phyloP scores from a whole-genome alignment of 2,329 filamentous ascomycete species.

The Monilinia fructigena region DNA sequence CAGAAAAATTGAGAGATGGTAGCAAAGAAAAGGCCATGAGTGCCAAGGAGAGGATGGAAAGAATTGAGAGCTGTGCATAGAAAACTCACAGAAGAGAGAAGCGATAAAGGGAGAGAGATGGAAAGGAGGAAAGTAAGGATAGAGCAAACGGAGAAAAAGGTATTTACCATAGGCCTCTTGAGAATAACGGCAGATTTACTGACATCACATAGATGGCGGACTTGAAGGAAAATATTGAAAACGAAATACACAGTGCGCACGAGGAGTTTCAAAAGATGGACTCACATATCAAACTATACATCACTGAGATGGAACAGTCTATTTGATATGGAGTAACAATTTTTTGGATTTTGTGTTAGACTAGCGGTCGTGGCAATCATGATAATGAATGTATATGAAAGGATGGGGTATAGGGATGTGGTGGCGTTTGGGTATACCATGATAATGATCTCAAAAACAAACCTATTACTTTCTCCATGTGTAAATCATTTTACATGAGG shows the following conservation, averaged over 20 bases:
- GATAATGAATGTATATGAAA: slow-evolving; percentile 21
- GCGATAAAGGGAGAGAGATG: slow-evolving; percentile 86
- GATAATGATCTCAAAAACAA: slow-evolving; percentile 34
- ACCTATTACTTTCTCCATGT: background rate
- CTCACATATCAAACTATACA: slow-evolving; percentile 94
- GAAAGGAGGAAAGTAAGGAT: slow-evolving; percentile 90
- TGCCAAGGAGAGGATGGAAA: slow-evolving; percentile 89
- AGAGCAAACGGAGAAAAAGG: slow-evolving; percentile 98
- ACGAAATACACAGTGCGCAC: slow-evolving; percentile 83
- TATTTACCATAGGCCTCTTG: slow-evolving; percentile 44
- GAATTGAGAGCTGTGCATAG: slow-evolving; percentile 78
- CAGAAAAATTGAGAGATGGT: slow-evolving; percentile 76
- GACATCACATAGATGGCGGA: slow-evolving; percentile 74
- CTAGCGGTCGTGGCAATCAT: slow-evolving; percentile 21
- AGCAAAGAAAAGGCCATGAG: slow-evolving; percentile 77
- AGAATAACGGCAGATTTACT: slow-evolving; percentile 8
- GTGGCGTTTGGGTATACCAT: slow-evolving; percentile 40
- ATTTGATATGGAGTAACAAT: slow-evolving; percentile 36
- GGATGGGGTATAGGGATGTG: slow-evolving; percentile 5
- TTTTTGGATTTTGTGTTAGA: slow-evolving; percentile 26
- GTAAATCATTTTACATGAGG: background rate
- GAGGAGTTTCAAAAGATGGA: slow-evolving; percentile 98
- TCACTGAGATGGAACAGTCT: slow-evolving; percentile 97
- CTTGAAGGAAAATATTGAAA: slow-evolving; percentile 95
- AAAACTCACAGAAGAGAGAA: slow-evolving; percentile 78